Conservation (phyloP, 2,329 filamentous ascomycete species). For the Lachnellula arida region DNA sequence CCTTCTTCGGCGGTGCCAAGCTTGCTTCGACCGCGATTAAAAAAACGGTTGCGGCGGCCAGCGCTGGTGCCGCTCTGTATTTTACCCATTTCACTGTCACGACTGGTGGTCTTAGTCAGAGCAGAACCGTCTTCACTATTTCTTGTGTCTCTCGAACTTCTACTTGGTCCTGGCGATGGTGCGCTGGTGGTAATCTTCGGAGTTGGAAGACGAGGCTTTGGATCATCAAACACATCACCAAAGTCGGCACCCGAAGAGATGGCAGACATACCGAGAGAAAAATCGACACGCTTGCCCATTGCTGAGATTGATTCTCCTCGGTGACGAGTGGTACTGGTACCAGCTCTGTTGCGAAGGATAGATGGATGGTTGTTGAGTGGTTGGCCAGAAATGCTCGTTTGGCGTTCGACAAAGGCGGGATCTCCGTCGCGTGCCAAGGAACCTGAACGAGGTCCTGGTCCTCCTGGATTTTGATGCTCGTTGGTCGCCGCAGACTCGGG, state of each 20-base stretch:
- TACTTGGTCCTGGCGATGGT: conserved; percentile 12
- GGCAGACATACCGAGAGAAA: conserved; percentile 62
- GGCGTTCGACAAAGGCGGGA: conserved; percentile 33
- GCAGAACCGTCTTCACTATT: conserved; percentile 14
- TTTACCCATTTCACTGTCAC: conserved; percentile 28
- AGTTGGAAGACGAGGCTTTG: conserved; percentile 33
- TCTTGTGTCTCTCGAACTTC: conserved; percentile 6
- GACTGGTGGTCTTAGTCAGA: conserved; percentile 16
- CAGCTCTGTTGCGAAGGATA: conserved; percentile 49
- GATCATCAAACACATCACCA: conserved; percentile 61
- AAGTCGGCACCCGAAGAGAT: conserved; percentile 53
- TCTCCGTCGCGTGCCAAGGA: conserved; percentile 29
- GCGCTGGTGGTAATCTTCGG: conserved; percentile 36
- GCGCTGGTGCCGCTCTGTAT: conserved; percentile 32
- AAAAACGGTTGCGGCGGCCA: conserved; percentile 57
- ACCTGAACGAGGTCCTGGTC: conserved; percentile 28
- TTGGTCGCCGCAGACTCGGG: conserved; percentile 12
- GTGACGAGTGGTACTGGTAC: conserved; percentile 38
- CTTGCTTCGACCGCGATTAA: conserved; percentile 42
- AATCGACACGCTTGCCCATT: conserved; percentile 62
- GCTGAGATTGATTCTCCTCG: conserved; percentile 53
- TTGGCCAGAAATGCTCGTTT: conserved; percentile 24
- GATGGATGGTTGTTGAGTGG: conserved; percentile 39
- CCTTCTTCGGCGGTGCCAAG: conserved; percentile 23
- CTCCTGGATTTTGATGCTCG: conserved; percentile 14